Evolutionary conservation across 1,139 yeast species (phyloP).

Genomic region (Blastobotrys serpentis): DNA sequence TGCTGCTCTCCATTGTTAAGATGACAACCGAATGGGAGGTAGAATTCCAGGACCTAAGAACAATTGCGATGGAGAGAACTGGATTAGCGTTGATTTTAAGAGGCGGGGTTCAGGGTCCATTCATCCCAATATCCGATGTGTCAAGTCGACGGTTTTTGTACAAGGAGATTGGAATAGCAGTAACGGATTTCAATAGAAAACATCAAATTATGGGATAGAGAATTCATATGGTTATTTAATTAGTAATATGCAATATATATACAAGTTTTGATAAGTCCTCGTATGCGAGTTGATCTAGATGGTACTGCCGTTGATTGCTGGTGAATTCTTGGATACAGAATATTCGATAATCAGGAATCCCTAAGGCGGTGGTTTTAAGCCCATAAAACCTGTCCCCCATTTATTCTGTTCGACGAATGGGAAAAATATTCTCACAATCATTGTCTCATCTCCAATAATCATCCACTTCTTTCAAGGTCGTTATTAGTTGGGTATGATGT

Average conservation of each 20-base stretch:
- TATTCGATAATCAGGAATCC: too few species aligned
- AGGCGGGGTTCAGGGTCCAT: constrained; percentile 61
- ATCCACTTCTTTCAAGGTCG: constrained; percentile 2
- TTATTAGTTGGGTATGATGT: constrained; percentile 11
- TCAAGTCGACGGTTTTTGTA: constrained; percentile 66
- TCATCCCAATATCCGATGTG: constrained; percentile 76
- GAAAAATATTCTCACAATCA: too few species aligned
- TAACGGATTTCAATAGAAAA: constrained; percentile 60
- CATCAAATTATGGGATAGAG: constrained; percentile 32
- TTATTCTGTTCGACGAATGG: too few species aligned
- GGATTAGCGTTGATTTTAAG: constrained; percentile 73
- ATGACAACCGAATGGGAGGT: constrained; percentile 67
- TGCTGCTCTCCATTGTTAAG: constrained; percentile 65
- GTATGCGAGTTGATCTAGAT: too few species aligned
- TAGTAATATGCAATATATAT: constrained; percentile 1
- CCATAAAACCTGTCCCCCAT: too few species aligned
- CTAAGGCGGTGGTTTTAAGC: too few species aligned
- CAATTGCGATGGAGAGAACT: constrained; percentile 73
- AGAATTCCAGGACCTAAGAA: constrained; percentile 56
- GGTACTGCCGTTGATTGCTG: too few species aligned
- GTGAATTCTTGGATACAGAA: too few species aligned
- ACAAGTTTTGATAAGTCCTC: constrained; percentile 2
- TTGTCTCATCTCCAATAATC: neutral
- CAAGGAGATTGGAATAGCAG: constrained; percentile 76
- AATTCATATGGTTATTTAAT: neutral